Conservation (phyloP, 306 rosid species). For the Medicago truncatula region MtrunA17r5.0-ANR NC_053045.1:49464001-49464500, state of each 20-base stretch:
- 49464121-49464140: slow-evolving; percentile 7
- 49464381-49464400: no score
- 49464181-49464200: neutral
- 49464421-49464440: no score
- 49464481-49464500: no score
- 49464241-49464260: neutral
- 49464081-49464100: neutral
- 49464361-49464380: no score
- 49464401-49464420: no score
- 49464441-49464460: no score
- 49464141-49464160: slow-evolving; percentile 40
- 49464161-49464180: slow-evolving; percentile 16
- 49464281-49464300: no score
- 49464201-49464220: neutral
- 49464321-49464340: no score
- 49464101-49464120: slow-evolving; percentile 9
- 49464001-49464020: neutral
- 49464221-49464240: neutral
- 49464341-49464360: no score
- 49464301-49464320: no score
- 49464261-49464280: neutral
- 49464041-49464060: slow-evolving; percentile 32
- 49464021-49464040: slow-evolving; percentile 39
- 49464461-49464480: no score
- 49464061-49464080: slow-evolving; percentile 11